Evolutionary conservation across 2,329 filamentous ascomycete species (phyloP), one percentile per base, ranked within the genome.

Genomic region (Clathrospora elynae): DNA sequence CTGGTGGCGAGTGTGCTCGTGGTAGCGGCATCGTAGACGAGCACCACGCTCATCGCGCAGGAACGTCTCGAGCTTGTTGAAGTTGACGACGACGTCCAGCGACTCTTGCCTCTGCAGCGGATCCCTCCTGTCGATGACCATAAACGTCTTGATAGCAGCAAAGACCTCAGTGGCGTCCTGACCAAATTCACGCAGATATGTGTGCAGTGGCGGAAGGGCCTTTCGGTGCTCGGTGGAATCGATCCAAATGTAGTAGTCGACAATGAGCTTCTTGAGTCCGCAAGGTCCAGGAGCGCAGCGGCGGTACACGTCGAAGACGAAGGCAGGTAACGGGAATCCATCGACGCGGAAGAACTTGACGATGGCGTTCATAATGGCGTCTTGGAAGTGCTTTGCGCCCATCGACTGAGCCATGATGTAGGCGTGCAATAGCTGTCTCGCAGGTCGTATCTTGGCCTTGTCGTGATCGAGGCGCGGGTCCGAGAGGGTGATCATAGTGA

Each of bases 1-100:
- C 22, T 37, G 5, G 5, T 19, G 16, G 4, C 11, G 4, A n/a
- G 7, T 13, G 16, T 31, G 35, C 11, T 38, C 24, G 22, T 38
- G 35, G 12, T 31, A 38, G 35, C 35, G 35, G 12, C 35, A 38
- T 16, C 20, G 29, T 14, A 32, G 19, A 14, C 14, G 12, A 9
- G 14, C 18, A 14, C 23, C 17, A 5, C 25, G 24, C 20, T 3
- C 35, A 12, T 28, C 20, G 25, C 23, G 23, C 3, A 38, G 10
- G n/a, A 38, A 28, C 8, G 7, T n/a, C 12, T 36, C n/a, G 12
- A 36, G 18, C 11, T 36, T 13, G 10, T 3, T 11, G 22, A 25
- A 36, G 14, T 17, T 12, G 23, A 36, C 11, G 6, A 36, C 9
- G 6, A 36, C 22, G 18, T 36, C 34, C 3, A 5, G 4, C n/a